Percentiles rank a stretch among this genome's conserved stretches.
Evolutionary conservation across 176 grass and related monocot species (phyloP).

Genomic region (Hyparrhenia diplandra): DNA sequence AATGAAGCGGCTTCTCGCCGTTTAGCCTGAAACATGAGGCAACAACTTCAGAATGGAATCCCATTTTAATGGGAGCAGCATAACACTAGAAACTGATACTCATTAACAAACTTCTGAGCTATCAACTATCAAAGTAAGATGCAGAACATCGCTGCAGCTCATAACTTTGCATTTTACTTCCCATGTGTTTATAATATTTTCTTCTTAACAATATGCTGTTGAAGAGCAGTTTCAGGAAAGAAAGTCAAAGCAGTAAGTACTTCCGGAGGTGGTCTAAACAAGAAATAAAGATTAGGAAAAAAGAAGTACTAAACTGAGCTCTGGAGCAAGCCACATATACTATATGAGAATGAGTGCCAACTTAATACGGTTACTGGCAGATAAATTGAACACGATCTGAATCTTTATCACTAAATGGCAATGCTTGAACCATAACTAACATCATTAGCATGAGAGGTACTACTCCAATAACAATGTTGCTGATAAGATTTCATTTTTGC

Average conservation of each 20-base stretch:
- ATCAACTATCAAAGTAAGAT: background rate
- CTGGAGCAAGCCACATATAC: background rate
- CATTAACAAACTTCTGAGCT: background rate
- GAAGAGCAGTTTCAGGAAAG: background rate
- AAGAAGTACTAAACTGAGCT: background rate
- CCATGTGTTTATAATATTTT: constrained; percentile 4
- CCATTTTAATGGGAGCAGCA: background rate
- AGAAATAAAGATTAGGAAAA: background rate
- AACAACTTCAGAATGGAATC: constrained; percentile 20
- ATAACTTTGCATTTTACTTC: background rate
- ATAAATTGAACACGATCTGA: constrained; percentile 8
- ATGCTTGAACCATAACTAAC: background rate
- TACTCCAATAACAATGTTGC: background rate
- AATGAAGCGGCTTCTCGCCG: constrained; percentile 85
- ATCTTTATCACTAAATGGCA: background rate
- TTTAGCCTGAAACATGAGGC: constrained; percentile 66
- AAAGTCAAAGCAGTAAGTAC: background rate
- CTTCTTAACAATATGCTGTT: background rate
- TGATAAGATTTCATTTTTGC: background rate
- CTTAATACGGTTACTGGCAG: background rate
- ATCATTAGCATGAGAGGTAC: background rate
- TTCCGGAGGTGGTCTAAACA: background rate
- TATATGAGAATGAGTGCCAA: background rate
- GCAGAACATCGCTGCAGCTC: background rate
- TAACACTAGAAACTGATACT: constrained; percentile 13